Conservation (phyloP, 805 yeast genomes). For the Jamesozyma lodderae region DNA sequence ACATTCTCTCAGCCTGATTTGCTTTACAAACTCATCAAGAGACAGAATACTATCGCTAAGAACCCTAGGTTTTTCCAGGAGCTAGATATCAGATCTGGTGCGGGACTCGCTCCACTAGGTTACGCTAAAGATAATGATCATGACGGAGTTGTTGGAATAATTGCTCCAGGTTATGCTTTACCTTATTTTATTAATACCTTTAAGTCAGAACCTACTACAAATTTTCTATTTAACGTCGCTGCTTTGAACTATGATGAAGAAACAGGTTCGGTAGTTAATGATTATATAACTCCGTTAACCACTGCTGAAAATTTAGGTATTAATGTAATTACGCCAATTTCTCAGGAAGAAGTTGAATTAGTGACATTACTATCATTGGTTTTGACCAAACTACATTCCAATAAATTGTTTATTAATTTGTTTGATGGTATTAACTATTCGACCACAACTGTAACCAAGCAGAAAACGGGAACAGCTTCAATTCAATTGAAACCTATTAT, state of each 20-base stretch:
- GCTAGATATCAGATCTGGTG: conserved; percentile 74
- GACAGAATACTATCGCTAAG: conserved; percentile 8
- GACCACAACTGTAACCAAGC: conserved; percentile 16
- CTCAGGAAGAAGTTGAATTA: conserved; percentile 56
- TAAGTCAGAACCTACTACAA: conserved; percentile 34
- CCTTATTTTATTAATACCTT: conserved; percentile 58
- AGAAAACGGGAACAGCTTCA: conserved; percentile 6
- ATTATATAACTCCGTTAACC: conserved; percentile 52
- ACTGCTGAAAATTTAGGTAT: conserved; percentile 51
- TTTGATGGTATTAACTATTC: conserved; percentile 64
- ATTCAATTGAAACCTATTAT: conserved; percentile 7
- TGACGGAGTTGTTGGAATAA: conserved; percentile 29
- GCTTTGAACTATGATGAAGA: conserved; percentile 61
- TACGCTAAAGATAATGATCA: conserved; percentile 33
- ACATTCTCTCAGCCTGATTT: conserved; percentile 53
- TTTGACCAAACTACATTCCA: conserved; percentile 38
- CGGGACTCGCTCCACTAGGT: conserved; percentile 72
- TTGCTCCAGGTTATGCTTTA: conserved; percentile 63
- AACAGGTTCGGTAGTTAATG: conserved; percentile 46
- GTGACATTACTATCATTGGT: conserved; percentile 55
- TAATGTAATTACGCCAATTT: conserved; percentile 62
- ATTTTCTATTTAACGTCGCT: conserved; percentile 64
- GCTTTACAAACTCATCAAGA: conserved; percentile 41
- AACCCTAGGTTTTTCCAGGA: conserved; percentile 22
- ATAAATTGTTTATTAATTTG: conserved; percentile 50